These are phyloP conservation scores for Glycine latifolia DNA, from an alignment of 306 rosid species.

Conservation along the genomic window DNA sequence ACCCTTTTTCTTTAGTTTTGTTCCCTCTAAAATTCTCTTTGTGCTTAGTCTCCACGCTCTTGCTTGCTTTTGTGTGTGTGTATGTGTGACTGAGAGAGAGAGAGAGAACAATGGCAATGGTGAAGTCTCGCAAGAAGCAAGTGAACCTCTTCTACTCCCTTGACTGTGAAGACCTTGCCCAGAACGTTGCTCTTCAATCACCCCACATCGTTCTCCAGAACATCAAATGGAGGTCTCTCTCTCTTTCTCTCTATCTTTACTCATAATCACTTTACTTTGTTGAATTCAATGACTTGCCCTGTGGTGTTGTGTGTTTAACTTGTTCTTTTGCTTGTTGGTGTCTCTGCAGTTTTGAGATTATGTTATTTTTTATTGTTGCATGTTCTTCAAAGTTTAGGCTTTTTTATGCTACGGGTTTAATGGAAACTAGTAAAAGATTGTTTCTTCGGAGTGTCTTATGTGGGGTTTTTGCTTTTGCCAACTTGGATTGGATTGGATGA, in stretches of 20 bases:
- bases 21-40: constrained; percentile 11
- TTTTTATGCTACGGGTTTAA: background rate
- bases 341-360: background rate
- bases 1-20: background rate
- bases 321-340: background rate
- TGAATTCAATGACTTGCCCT: background rate
- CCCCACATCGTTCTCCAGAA: constrained; percentile 73
- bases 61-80: background rate
- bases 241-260: background rate
- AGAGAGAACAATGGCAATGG: constrained; percentile 49
- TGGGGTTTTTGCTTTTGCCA: background rate
- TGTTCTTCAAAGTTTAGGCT: background rate
- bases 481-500: too few species aligned
- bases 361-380: background rate
- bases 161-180: constrained; percentile 90
- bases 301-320: too few species aligned
- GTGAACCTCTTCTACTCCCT: constrained; percentile 78
- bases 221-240: constrained; percentile 86
- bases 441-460: background rate
- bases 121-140: constrained; percentile 64
- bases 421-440: background rate
- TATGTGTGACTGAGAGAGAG: too few species aligned
- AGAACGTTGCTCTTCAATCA: constrained; percentile 71
- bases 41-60: constrained; percentile 48
- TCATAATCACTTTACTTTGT: background rate